Percentiles rank a stretch among this genome's conserved stretches.
Evolutionary conservation across 73 alveolate species (phyloP).

Genomic region (Effrenium voratum): DNA sequence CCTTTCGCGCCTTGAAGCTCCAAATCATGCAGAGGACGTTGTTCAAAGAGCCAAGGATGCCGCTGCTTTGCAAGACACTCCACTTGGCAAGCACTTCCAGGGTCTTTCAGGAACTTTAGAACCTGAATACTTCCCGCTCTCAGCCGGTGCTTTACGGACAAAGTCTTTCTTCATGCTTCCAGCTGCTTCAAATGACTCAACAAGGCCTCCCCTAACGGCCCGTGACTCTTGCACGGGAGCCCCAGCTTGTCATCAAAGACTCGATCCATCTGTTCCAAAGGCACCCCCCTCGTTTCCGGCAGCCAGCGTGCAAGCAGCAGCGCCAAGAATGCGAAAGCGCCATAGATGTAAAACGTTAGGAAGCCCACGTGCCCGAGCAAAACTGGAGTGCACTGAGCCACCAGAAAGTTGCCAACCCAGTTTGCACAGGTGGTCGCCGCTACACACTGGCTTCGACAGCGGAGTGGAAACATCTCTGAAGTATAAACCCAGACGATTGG

Average conservation of each 20-base stretch:
- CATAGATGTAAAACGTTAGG: slow-evolving; percentile 32
- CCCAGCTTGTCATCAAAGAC: slow-evolving; percentile 29
- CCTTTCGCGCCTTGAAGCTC: no score
- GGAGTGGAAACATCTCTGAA: slow-evolving; percentile 63
- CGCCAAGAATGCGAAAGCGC: neutral
- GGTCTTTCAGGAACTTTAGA: no score
- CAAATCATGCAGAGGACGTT: no score
- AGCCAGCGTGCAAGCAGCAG: slow-evolving; percentile 53
- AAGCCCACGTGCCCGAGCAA: slow-evolving; percentile 41
- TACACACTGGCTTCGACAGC: slow-evolving; percentile 26
- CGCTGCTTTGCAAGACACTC: no score
- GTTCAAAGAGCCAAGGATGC: no score
- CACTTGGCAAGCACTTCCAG: no score
- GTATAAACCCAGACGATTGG: slow-evolving; percentile 70
- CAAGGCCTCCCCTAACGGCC: no score
- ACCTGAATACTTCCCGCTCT: no score
- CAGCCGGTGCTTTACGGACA: no score
- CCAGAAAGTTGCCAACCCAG: slow-evolving; percentile 55
- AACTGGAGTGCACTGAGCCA: slow-evolving; percentile 60
- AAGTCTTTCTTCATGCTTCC: no score
- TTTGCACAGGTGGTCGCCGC: slow-evolving; percentile 23
- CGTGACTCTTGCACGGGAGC: no score
- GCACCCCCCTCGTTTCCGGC: slow-evolving; percentile 61
- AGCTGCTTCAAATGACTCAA: no score
- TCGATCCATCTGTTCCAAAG: slow-evolving; percentile 52